Base-by-base conservation (phyloP, 768 basidiomycete species). In the Termitomyces sp. region DNA sequence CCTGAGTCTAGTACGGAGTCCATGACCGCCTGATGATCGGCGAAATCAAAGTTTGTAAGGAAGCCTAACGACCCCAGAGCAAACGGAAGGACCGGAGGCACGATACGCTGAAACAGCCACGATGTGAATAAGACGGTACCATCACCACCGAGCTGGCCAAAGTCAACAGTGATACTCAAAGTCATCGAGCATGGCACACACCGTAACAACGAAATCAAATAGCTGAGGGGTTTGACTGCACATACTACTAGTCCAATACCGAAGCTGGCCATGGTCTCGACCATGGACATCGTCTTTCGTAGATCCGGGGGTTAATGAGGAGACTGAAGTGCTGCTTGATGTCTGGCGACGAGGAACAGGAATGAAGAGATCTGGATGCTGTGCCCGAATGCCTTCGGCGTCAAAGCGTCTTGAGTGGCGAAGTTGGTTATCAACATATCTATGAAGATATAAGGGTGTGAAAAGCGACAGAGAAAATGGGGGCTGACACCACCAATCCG, bases 81-180 rank as follows among this genome's bases (percentile, higher is more conserved):
- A 73, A 99, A 99, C 1, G 97, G 89, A 15, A 99, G 88, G 40
- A 98, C 94, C 13, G 97, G 97, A n/a, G 97, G 97, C 16, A 98
- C 97, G 69, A 99, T 94, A 57, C 89, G 88, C 73, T 99, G 97
- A 79, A 99, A 99, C 36, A 99, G 80, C 97, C 97, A 98, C 3
- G 97, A 98, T 6, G 97, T 97, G 78, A 98, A 99, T 16, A 99
- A 84, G 2, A 98, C 96, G 0, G 97, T 99, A 15, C 97, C 97
- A 71, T 99, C 97, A 11, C 97, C 97, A 51, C 97, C 97, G 63
- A 98, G 88, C 96, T 98, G 35, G 24, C 15, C 53, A n/a, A 39
- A 13, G n/a, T 62, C 38, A 64, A 55, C 33, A 44, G 4, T 4
- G 9, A 18, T n/a, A 33, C 24, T 5, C 16, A 44, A 35, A 33